A percentile compares a stretch with the other conserved stretches of the same genome.
These are phyloP conservation scores for Saprolegnia diclina DNA, from an alignment of 352 stramenopile species.

Conservation along the genomic window DNA sequence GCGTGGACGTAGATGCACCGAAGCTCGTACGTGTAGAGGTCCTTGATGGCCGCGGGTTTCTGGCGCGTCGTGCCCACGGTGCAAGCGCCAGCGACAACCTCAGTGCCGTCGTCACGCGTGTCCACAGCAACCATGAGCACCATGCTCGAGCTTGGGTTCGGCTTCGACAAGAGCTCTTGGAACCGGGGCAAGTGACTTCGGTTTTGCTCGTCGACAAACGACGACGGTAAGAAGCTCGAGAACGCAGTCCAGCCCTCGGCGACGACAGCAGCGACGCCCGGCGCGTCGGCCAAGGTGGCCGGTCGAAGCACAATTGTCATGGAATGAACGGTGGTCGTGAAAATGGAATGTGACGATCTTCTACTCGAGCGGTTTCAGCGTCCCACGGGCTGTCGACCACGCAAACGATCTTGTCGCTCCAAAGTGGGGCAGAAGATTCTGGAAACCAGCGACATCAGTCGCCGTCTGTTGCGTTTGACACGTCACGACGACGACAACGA, in stretches of 20 bases:
- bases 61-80: neutral
- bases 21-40: neutral
- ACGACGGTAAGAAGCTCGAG: conserved; percentile 2
- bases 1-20: conserved; percentile 12
- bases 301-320: neutral
- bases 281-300: neutral
- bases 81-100: conserved; percentile 8
- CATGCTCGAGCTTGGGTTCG: neutral
- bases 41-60: neutral
- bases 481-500: no score
- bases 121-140: conserved; percentile 10
- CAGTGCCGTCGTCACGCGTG: neutral
- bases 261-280: neutral
- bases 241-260: neutral
- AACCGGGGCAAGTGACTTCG: neutral
- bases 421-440: no score
- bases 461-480: no score
- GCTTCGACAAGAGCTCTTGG: neutral
- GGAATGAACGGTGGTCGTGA: neutral
- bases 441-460: no score
- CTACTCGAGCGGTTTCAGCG: no score
- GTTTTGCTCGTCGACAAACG: neutral
- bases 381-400: no score
- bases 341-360: neutral
- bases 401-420: no score